phyloP scores from a whole-genome alignment of 1,139 yeast species.

The Taphrina confusa region DNA sequence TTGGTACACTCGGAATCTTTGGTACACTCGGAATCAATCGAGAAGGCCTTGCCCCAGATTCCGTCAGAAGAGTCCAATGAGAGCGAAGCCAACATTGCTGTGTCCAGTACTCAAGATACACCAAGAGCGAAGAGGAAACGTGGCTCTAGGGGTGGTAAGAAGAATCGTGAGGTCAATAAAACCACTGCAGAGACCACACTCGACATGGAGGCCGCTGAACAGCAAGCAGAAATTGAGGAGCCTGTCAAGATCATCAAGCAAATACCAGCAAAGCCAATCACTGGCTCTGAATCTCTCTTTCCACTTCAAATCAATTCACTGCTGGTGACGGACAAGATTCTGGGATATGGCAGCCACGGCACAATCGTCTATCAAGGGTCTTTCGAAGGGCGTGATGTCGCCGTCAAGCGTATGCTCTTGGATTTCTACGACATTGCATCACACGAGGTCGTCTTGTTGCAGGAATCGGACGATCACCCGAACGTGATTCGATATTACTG shows the following conservation, averaged over 20 bases:
- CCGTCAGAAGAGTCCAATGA: not conserved
- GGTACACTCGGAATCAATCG: not conserved
- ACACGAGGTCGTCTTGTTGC: conserved; percentile 84
- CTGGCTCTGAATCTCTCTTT: not conserved
- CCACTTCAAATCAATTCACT: conserved; percentile 38
- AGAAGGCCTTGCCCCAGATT: not conserved
- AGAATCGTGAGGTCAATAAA: not conserved
- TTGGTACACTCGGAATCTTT: no score
- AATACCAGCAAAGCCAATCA: conserved; percentile 16
- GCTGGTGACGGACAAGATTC: conserved; percentile 64
- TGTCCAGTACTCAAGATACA: not conserved
- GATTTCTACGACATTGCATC: conserved; percentile 94
- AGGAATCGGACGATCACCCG: conserved; percentile 95
- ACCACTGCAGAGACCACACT: not conserved
- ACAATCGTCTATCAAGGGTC: conserved; percentile 89
- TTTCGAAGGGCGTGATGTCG: conserved; percentile 91
- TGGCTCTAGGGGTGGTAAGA: conserved; percentile 31
- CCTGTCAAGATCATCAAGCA: conserved; percentile 11
- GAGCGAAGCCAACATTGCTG: not conserved
- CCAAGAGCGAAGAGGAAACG: conserved; percentile 32
- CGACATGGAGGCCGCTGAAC: not conserved
- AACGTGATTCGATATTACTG: conserved; percentile 91
- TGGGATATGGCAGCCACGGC: conserved; percentile 97
- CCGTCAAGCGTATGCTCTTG: conserved; percentile 88
- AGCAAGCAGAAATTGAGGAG: not conserved